Conservation (phyloP, 2,329 filamentous ascomycete genomes). For the Daldinia sp. region DNA sequence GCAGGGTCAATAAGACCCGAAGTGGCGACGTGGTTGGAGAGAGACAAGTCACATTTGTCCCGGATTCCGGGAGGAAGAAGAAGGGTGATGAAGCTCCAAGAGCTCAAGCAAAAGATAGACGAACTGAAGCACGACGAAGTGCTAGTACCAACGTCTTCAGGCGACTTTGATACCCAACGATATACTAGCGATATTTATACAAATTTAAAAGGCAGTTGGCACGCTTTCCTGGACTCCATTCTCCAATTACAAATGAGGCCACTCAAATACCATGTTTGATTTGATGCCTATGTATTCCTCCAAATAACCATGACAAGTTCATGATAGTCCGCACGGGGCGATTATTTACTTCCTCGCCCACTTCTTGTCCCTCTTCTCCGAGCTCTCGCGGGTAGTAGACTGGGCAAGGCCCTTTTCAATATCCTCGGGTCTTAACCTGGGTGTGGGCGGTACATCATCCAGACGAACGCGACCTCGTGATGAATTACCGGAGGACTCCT, state of each 20-base stretch:
- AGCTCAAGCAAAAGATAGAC: conserved; percentile 44
- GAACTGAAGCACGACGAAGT: conserved; percentile 68
- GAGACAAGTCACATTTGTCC: conserved; percentile 79
- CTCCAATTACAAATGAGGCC: conserved; percentile 23
- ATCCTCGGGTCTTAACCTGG: conserved; percentile 65
- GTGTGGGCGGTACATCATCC: conserved; percentile 71
- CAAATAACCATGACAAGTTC: conserved; percentile 18
- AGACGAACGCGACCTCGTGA: conserved; percentile 60
- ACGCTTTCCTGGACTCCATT: conserved; percentile 35
- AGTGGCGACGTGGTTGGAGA: conserved; percentile 69
- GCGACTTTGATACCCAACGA: conserved; percentile 64
- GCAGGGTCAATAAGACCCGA: conserved; percentile 59
- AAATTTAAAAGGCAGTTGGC: conserved; percentile 26
- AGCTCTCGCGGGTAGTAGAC: conserved; percentile 45
- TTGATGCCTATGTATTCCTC: conserved; percentile 18
- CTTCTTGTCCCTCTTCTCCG: conserved; percentile 48
- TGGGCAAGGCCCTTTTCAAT: conserved; percentile 68
- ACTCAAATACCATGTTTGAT: conserved; percentile 19
- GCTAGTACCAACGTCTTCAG: conserved; percentile 81
- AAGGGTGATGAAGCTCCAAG: conserved; percentile 41
- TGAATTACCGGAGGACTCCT: conserved; percentile 54
- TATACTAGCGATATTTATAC: conserved; percentile 41
- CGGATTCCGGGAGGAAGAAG: conserved; percentile 66
- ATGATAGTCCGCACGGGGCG: conserved; percentile 8
- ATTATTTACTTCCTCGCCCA: conserved; percentile 47